Evolutionary conservation across 75 land plant species (phyloP), one percentile per base, ranked within the genome.

Genomic region (Isoetes taiwanensis): DNA sequence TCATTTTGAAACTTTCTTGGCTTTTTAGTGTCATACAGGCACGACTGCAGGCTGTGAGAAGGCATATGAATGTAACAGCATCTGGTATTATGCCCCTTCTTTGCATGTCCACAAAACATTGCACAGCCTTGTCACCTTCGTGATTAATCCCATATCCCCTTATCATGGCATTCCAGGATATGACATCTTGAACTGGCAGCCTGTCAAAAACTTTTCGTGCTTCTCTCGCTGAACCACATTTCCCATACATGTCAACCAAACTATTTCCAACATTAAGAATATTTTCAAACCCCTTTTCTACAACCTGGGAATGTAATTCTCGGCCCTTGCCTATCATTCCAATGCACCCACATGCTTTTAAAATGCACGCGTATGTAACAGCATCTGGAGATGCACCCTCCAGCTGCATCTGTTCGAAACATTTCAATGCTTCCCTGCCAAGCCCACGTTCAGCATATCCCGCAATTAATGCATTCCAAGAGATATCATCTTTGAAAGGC

Each of bases 291-390:
- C 57, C 31, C 1, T 46, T 24, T 30, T 17, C 25, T 6, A 26
- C 5, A 1, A 83, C 32, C 30, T 74, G 57, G 19, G 86, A 77
- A 63, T 83, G 86, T 31, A 72, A 78, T 65, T 76, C 73, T 59
- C 73, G 66, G 25, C 72, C 86, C 30, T 68, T 73, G 35, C 66
- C 83, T n/a, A 76, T 9, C 3, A 72, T 77, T 30, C 66, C 83
- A 35, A 74, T 52, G 43, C 64, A 34, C 2, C 73, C 35, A 32
- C 80, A 83, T 9, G 74, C 67, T 56, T 76, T 67, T 1, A 80
- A 20, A 5, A 83, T 19, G 1, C 57, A 65, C 25, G 77, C 77
- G 40, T 72, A 72, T 14, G 86, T 83, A 50, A 76, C 73, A 10
- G 67, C 66, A 57, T 76, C 82, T 69, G 79, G 64, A 21, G 67